Evolutionary conservation across 2,329 filamentous ascomycete genomes (phyloP).

Genomic region (Trichophyton benhamiae): DNA sequence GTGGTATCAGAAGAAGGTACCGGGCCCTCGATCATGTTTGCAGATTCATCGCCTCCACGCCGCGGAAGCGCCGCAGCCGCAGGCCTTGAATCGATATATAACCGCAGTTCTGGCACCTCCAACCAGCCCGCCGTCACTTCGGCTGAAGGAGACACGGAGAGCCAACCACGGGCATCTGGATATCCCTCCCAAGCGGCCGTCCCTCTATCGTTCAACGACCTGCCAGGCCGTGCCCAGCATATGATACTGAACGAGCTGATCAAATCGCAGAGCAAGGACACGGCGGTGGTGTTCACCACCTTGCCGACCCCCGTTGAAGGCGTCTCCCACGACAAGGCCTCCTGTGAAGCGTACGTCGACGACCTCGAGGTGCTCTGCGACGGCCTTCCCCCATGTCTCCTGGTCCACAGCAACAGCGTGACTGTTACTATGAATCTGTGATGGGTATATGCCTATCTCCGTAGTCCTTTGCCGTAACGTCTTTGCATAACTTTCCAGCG

Average conservation of each 20-base stretch:
- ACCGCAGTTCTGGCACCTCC: not conserved
- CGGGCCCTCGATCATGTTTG: constrained; percentile 66
- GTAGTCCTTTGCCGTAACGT: not conserved
- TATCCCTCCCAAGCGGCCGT: constrained; percentile 49
- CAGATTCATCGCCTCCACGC: constrained; percentile 32
- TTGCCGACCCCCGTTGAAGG: constrained; percentile 69
- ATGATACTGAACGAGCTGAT: constrained; percentile 79
- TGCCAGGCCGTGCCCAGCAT: constrained; percentile 74
- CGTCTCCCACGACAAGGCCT: constrained; percentile 56
- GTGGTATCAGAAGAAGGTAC: constrained; percentile 53
- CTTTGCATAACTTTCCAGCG: not conserved
- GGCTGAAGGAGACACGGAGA: not conserved
- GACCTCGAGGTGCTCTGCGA: constrained; percentile 69
- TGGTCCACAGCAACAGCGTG: constrained; percentile 82
- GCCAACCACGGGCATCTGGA: constrained; percentile 26
- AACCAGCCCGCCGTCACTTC: constrained; percentile 14
- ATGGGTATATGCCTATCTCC: constrained; percentile 10
- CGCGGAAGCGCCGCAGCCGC: constrained; percentile 9
- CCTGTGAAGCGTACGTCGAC: constrained; percentile 61
- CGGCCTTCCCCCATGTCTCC: constrained; percentile 59
- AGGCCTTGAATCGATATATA: constrained; percentile 28
- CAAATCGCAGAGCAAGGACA: constrained; percentile 51
- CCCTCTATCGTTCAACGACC: constrained; percentile 71
- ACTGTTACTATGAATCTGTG: constrained; percentile 52
- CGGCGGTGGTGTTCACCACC: constrained; percentile 72